Percentiles rank a stretch among this genome's conserved stretches.
Evolutionary conservation across 2,329 filamentous ascomycete genomes (phyloP).

Genomic region (Corniculantispora saksenae): DNA sequence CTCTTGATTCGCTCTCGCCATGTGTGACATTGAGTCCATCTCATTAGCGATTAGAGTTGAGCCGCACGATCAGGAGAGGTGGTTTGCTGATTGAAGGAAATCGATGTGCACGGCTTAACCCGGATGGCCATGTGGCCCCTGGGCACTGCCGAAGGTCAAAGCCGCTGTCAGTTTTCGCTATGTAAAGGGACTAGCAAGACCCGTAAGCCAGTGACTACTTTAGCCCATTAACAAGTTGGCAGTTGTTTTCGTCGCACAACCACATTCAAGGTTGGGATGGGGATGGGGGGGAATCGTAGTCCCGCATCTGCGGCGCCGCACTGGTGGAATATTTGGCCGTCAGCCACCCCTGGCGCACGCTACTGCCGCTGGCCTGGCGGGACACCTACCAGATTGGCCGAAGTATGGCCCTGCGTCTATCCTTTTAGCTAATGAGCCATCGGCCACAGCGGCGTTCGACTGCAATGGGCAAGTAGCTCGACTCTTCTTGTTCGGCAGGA

Average conservation of each 20-base stretch:
- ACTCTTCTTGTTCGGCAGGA: background rate
- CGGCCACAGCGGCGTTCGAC: too few species aligned
- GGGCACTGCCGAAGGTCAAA: background rate
- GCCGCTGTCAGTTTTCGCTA: background rate
- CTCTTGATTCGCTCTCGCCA: background rate
- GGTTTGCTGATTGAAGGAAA: background rate
- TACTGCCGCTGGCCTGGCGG: background rate
- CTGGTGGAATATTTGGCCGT: constrained; percentile 16
- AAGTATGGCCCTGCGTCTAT: background rate
- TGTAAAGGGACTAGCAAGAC: too few species aligned
- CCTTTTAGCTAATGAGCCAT: background rate
- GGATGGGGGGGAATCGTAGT: background rate
- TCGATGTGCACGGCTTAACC: background rate
- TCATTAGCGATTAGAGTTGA: background rate
- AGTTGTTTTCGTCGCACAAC: background rate
- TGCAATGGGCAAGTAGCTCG: background rate
- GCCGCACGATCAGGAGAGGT: background rate
- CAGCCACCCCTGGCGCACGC: background rate
- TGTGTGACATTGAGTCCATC: background rate
- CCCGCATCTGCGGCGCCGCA: constrained; percentile 1
- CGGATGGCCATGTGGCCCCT: background rate
- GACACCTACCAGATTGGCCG: background rate
- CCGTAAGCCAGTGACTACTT: too few species aligned
- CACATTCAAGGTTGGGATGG: background rate
- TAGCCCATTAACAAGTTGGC: too few species aligned